Conservation (phyloP, 192 early-diverging fungal species). For the Borealophlyctis nickersoniae region DNA sequence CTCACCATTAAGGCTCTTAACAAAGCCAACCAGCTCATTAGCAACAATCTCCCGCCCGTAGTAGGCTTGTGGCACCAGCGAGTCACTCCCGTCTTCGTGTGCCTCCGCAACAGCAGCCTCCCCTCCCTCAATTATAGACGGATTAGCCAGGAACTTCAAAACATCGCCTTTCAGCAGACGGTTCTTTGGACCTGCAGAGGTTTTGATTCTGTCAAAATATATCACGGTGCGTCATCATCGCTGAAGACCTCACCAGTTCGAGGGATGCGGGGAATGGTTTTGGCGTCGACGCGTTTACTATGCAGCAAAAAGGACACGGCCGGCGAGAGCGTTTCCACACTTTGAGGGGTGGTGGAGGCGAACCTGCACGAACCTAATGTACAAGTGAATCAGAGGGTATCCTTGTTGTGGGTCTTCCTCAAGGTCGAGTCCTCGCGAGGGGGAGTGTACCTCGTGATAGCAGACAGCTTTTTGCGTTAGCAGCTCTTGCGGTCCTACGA, state of each 20-base stretch:
- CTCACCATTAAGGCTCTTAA: constrained; percentile 29
- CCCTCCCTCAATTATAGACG: constrained; percentile 15
- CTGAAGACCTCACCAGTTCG: constrained; percentile 25
- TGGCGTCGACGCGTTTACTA: constrained; percentile 10
- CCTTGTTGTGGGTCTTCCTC: no score
- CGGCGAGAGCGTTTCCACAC: constrained; percentile 20
- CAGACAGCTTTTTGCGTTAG: no score
- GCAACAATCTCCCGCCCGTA: constrained; percentile 7
- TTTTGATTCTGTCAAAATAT: constrained; percentile 4
- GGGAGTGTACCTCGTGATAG: no score
- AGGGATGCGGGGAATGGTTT: constrained; percentile 11
- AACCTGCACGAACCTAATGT: no score
- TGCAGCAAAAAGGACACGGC: constrained; percentile 28
- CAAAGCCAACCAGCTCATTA: constrained; percentile 23
- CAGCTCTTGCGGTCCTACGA: no score
- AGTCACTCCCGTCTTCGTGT: neutral
- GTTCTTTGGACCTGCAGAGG: constrained; percentile 26
- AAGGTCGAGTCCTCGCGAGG: no score
- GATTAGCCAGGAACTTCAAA: constrained; percentile 20
- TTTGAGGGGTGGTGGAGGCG: neutral
- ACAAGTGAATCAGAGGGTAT: no score
- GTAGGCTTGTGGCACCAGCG: constrained; percentile 4
- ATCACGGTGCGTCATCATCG: neutral
- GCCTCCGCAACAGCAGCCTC: neutral
- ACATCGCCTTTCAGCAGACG: constrained; percentile 31